phyloP scores from a whole-genome alignment of 2,329 filamentous ascomycete species.

The Penicillium crustosum region DNA sequence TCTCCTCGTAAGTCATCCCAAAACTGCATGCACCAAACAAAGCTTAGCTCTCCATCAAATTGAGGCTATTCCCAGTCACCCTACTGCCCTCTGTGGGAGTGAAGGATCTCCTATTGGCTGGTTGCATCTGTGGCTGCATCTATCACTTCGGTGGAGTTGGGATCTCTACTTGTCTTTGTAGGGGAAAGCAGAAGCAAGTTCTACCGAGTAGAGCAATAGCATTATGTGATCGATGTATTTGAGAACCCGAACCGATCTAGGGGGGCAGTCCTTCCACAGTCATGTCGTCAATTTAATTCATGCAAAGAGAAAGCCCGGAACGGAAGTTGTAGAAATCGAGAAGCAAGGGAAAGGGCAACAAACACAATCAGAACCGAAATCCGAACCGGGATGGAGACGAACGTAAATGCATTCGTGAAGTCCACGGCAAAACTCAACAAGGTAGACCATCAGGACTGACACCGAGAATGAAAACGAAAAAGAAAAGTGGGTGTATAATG shows the following conservation, averaged over 20 bases:
- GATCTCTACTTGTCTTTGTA: neutral
- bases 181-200: neutral
- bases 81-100: too few species aligned
- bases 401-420: neutral
- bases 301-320: conserved; percentile 9
- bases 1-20: too few species aligned
- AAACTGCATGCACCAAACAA: too few species aligned
- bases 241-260: neutral
- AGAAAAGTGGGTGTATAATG: conserved; percentile 18
- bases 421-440: conserved; percentile 1
- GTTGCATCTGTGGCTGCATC: too few species aligned
- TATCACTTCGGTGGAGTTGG: neutral
- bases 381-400: neutral
- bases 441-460: neutral
- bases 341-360: neutral
- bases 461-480: neutral
- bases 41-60: too few species aligned
- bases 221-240: neutral
- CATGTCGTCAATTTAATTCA: neutral
- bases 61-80: too few species aligned
- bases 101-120: too few species aligned
- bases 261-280: neutral
- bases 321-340: neutral
- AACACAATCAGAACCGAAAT: conserved; percentile 1
- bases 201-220: neutral